Base-by-base conservation (phyloP, 2,329 filamentous ascomycete species). In the Periglandula ipomoeae region DNA sequence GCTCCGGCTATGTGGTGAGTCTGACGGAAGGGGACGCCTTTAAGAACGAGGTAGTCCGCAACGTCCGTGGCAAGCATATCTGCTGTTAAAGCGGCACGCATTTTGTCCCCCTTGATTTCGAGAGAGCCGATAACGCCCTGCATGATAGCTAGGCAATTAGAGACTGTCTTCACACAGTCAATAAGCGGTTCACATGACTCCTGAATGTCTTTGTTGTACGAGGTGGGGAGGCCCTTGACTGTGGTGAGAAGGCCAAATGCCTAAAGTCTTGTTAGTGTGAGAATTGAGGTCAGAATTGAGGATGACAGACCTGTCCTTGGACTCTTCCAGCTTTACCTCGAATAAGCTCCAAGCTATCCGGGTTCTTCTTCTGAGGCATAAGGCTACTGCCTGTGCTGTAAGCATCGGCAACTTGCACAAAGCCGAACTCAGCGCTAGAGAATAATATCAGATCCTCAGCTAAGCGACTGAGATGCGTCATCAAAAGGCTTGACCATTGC, bases 311-410 rank as follows among this genome's bases (percentile, higher is more conserved):
- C 43, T 61, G 57, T 35, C 57, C 55, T 40, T 58, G 58, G 44
- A 51, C 49, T 39, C 58, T 54, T 1, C 58, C 56, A 24, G 57
- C 50, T 55, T 62, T 62, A 47, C 60, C 60, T 17, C 60, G 55
- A 41, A 62, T 22, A 4, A 61, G 52, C 42, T 62, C 59, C 7
- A 59, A 43, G 6, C 42, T 44, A 38, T 62, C 58, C 1, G 47
- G 46, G 49, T 61, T 62, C 3, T 50, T 46, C 44, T 39, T 39
- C 24, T 46, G 44, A 5, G 44, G 44, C 44, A 46, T 46, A 22
- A 46, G 23, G 24, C 44, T 46, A n/a, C 44, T 46, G 3, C 44
- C 44, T 22, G 44, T 46, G 34, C 32, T 46, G 11, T 46, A 38
- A 3, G 44, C 44, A 39, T 46, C 44, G 23, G 44, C 34, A 9